These are phyloP conservation scores for Chaetomium sp. DNA, from an alignment of 2,329 filamentous ascomycete species.

Conservation along the genomic window DNA sequence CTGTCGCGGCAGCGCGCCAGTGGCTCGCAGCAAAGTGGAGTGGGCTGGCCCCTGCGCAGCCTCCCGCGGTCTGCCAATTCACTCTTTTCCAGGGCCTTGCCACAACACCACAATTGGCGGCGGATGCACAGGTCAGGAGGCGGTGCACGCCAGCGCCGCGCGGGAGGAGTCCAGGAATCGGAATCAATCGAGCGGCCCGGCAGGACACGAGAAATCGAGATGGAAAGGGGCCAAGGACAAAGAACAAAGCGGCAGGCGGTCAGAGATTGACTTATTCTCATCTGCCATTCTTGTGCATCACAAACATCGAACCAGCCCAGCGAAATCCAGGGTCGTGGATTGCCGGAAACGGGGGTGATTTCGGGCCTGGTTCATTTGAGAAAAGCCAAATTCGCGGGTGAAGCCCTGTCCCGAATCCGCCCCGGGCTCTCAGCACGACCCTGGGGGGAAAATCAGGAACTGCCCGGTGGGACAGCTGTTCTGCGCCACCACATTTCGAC, in stretches of 20 bases:
- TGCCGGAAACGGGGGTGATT: no score
- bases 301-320: not conserved
- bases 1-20: constrained; percentile 6
- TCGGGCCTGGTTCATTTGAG: no score
- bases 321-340: no score
- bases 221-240: not conserved
- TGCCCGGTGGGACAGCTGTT: not conserved
- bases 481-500: not conserved
- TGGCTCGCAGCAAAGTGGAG: constrained; percentile 3
- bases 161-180: not conserved
- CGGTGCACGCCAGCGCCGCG: not conserved
- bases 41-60: constrained; percentile 12
- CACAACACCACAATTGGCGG: constrained; percentile 2
- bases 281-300: not conserved
- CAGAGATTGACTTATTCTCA: not conserved
- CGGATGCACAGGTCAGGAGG: constrained; percentile 3
- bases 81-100: constrained; percentile 4
- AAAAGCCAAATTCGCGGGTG: no score
- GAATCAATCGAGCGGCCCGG: not conserved
- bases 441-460: not conserved
- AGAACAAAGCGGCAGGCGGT: not conserved
- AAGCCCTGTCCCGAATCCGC: not conserved
- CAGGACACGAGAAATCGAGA: not conserved
- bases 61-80: not conserved
- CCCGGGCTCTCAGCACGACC: not conserved